Percentiles rank a stretch among this genome's conserved stretches.
These are phyloP conservation scores for Knufia fluminis DNA, from an alignment of 2,329 filamentous ascomycete genomes.

Conservation along the genomic window DNA sequence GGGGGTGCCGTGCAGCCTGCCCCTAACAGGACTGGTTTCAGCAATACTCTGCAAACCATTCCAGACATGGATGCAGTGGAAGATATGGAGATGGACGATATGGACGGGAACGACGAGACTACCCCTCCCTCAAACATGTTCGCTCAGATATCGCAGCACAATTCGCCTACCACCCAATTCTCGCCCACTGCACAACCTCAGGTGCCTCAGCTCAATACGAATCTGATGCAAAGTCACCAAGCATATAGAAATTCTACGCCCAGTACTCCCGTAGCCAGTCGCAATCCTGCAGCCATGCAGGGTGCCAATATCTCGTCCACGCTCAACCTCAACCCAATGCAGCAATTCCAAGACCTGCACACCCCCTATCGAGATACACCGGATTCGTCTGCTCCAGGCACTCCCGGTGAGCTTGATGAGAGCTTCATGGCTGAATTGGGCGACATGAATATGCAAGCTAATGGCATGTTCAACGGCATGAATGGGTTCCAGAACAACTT, in stretches of 20 bases:
- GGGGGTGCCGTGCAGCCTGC: constrained; percentile 14
- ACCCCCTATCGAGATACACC: constrained; percentile 43
- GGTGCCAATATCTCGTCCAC: constrained; percentile 96
- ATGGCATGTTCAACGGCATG: constrained; percentile 31
- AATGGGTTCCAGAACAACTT: constrained; percentile 27
- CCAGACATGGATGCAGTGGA: constrained; percentile 43
- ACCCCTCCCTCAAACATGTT: constrained; percentile 31
- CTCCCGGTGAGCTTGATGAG: constrained; percentile 65
- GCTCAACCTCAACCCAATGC: constrained; percentile 65
- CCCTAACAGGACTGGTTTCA: constrained; percentile 15
- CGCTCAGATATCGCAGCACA: constrained; percentile 55
- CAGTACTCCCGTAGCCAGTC: constrained; percentile 67
- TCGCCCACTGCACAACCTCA: constrained; percentile 44
- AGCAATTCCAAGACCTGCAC: constrained; percentile 48
- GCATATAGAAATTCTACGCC: constrained; percentile 78
- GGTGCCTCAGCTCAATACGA: constrained; percentile 68
- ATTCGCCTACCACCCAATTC: constrained; percentile 55
- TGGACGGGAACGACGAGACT: constrained; percentile 32
- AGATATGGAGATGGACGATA: constrained; percentile 96
- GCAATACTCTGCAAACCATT: constrained; percentile 26
- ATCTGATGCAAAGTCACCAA: constrained; percentile 64
- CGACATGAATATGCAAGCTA: constrained; percentile 50
- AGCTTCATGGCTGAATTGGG: constrained; percentile 56
- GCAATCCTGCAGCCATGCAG: constrained; percentile 50
- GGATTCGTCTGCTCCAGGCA: constrained; percentile 60